Percentiles rank a stretch among this genome's conserved stretches.
phyloP scores from a whole-genome alignment of 2,329 filamentous ascomycete species.

The Periconia digitata region DNA sequence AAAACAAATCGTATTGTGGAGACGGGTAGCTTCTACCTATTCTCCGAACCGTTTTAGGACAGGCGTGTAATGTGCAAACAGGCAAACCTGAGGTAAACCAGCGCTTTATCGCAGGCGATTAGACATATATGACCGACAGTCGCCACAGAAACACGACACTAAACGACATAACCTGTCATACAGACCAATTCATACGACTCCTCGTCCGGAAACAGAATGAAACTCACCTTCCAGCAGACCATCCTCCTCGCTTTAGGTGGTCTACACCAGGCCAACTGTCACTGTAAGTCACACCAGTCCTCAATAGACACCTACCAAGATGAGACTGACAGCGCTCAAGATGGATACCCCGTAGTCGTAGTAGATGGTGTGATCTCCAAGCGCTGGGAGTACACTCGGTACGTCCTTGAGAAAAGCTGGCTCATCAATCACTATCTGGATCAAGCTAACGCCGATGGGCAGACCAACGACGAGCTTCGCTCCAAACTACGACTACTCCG shows the following conservation, averaged over 20 bases:
- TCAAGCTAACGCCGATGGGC: neutral
- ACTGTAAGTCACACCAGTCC: constrained; percentile 2
- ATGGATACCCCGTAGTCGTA: constrained; percentile 10
- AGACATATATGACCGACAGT: too few species aligned
- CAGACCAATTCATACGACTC: too few species aligned
- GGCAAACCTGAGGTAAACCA: too few species aligned
- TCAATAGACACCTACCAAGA: neutral
- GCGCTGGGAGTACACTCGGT: constrained; percentile 12
- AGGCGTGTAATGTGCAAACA: too few species aligned
- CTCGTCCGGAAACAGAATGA: too few species aligned
- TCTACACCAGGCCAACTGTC: neutral
- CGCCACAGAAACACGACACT: too few species aligned
- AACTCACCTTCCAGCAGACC: constrained; percentile 4
- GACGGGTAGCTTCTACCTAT: too few species aligned
- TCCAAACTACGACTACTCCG: constrained; percentile 11
- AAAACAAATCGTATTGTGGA: too few species aligned
- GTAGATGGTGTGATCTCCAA: constrained; percentile 9
- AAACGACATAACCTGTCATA: too few species aligned
- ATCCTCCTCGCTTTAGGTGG: neutral
- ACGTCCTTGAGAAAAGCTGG: neutral
- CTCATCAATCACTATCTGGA: neutral
- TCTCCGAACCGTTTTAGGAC: too few species aligned
- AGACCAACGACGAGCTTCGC: constrained; percentile 4
- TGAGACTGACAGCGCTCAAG: neutral
- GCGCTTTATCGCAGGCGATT: too few species aligned